phyloP scores from a whole-genome alignment of 768 basidiomycete genomes.

The Boletus pseudo-olivaceus region DNA sequence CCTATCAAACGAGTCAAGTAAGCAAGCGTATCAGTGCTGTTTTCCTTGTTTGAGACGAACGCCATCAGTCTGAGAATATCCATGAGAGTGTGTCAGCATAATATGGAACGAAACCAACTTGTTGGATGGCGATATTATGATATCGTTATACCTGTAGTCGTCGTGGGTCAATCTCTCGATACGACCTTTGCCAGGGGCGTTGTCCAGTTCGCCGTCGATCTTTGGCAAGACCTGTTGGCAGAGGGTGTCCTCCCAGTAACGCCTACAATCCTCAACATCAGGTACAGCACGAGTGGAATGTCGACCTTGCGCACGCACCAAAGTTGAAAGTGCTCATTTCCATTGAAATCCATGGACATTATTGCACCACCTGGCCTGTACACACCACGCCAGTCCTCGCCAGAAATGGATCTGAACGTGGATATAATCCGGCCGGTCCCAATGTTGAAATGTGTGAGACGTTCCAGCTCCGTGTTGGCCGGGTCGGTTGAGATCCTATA shows the following conservation, averaged over 20 bases:
- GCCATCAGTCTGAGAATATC: conserved; percentile 32
- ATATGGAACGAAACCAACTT: conserved; percentile 23
- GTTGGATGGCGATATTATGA: conserved; percentile 35
- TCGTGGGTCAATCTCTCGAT: conserved; percentile 43
- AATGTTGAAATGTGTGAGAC: conserved; percentile 40
- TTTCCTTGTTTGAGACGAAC: conserved; percentile 41
- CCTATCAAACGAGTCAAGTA: conserved; percentile 32
- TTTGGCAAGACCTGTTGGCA: conserved; percentile 26
- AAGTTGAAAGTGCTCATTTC: conserved; percentile 41
- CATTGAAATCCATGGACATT: conserved; percentile 40
- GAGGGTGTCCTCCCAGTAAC: conserved; percentile 40
- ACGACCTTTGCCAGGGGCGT: conserved; percentile 37
- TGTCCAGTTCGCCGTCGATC: conserved; percentile 38
- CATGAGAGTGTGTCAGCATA: neutral
- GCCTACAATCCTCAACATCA: conserved; percentile 23
- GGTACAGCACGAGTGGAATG: neutral
- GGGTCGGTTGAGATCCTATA: conserved; percentile 34
- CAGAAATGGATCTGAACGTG: conserved; percentile 29
- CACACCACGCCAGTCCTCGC: conserved; percentile 41
- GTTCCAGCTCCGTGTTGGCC: conserved; percentile 23
- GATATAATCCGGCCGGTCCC: conserved; percentile 36
- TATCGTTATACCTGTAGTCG: conserved; percentile 28
- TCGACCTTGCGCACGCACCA: conserved; percentile 27
- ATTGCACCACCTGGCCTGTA: conserved; percentile 36
- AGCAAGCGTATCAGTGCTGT: conserved; percentile 35